Conservation (phyloP, 495 filamentous ascomycete genomes). For the Clavariopsis aquatica region DNA sequence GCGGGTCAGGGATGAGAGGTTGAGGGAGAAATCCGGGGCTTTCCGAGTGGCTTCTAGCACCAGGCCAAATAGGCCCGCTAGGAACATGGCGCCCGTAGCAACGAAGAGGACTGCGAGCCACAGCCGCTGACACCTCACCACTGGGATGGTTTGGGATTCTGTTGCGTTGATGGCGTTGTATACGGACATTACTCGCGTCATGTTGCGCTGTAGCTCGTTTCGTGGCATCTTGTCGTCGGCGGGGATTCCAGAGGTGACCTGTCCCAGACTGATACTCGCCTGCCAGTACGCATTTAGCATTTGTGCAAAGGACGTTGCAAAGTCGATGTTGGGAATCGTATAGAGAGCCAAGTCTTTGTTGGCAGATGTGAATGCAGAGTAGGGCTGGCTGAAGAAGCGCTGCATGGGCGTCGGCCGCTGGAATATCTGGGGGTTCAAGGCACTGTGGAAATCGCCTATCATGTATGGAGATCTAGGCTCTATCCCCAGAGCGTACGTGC, state of each 20-base stretch:
- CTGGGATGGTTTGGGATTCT: not conserved
- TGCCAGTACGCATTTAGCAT: constrained; percentile 31
- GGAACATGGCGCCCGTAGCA: constrained; percentile 25
- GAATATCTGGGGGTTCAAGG: not conserved
- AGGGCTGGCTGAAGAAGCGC: constrained; percentile 21
- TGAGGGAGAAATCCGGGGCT: constrained; percentile 27
- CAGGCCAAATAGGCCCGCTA: constrained; percentile 16
- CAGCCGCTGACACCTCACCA: constrained; percentile 6
- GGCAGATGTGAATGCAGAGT: constrained; percentile 15
- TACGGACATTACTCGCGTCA: not conserved
- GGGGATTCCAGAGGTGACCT: not conserved
- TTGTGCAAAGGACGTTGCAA: constrained; percentile 21
- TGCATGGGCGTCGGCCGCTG: constrained; percentile 15
- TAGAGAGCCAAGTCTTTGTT: constrained; percentile 2
- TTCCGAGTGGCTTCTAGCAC: constrained; percentile 17
- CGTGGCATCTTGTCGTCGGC: not conserved
- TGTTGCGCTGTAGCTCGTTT: not conserved
- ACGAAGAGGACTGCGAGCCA: constrained; percentile 29
- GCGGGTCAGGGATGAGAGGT: constrained; percentile 33
- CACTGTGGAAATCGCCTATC: not conserved
- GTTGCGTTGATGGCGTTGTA: constrained; percentile 14
- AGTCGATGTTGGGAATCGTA: constrained; percentile 1
- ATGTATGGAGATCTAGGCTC: not conserved
- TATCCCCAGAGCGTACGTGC: constrained; percentile 4
- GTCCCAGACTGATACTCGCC: constrained; percentile 6